Evolutionary conservation across 306 rosid genomes (phyloP), one percentile per base, ranked within the genome.

Genomic region (Pyrus communis): DNA sequence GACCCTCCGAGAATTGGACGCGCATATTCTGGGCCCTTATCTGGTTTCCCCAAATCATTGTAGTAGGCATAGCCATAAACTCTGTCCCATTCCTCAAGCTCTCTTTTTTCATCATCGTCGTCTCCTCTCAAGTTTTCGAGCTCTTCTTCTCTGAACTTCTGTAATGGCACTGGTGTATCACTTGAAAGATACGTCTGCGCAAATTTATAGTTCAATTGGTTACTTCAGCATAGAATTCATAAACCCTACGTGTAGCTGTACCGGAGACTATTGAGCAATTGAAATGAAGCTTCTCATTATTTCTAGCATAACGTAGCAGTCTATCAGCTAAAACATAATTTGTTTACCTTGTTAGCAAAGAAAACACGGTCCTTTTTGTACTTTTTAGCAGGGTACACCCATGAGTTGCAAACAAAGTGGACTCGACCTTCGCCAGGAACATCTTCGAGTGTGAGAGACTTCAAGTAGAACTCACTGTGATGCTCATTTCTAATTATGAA

Each of bases 351-450:
- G 90, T 91, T 93, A n/a, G 83, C 43, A 84, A 93, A 93, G 96
- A 93, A 93, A 77, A 91, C 51, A 3, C 98, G 93, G 45, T 86
- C 93, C 1, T 76, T 87, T 51, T 78, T 60, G 76, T 93, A 89
- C 81, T 86, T 84, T 17, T 86, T 52, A 9, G 85, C 70, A 57
- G 98, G 97, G 78, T 91, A 91, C 7, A 93, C 82, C 98, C 98
- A 93, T 5, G 98, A 93, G 84, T 89, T 93, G 89, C 98, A 93
- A 27, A 80, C 80, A 52, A 93, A 93, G 81, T 85, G 92, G 77
- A 93, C 73, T 60, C 33, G 70, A 19, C 93, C 93, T 43, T 84
- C 87, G 22, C 87, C 93, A 2, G 98, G 98, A 68, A 91, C 92
- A 70, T 84, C 61, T 60, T 89, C 86, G 11, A 93, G 92, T 18